Evolutionary conservation across 257 asterid species (phyloP), one percentile per base, ranked within the genome.

Genomic region (Rhazya stricta): DNA sequence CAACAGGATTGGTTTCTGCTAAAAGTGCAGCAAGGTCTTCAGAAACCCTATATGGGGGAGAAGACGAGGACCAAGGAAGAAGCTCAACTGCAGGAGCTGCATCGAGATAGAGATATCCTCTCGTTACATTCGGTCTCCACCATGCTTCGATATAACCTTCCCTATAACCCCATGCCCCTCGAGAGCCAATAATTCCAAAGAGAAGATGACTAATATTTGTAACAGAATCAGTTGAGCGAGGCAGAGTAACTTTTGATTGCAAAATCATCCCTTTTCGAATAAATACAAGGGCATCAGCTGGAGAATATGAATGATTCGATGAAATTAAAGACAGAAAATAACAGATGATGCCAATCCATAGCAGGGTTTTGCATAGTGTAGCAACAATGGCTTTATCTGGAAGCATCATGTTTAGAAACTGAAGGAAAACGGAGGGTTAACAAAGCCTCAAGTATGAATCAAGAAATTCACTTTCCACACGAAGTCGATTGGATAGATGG

Each of bases 101-200:
- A 45, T 91, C 97, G 0, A 91, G 86, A 27, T 79, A 79, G 1
- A 89, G 69, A 25, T 76, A 82, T 0, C 97, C 97, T 0, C 84
- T 57, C 0, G 93, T 89, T 0, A 54, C 42, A 37, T 89, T 86
- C 1, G 93, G 90, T 1, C 90, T 67, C 96, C 97, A 92, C 97
- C 96, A 90, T 4, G 97, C 83, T 68, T 90, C 87, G 0, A 85
- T 75, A 74, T 89, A 89, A 0, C 81, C 43, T 68, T 79, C 85
- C 21, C 97, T 74, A 21, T 76, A 70, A 10, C 77, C 86, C 88
- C 89, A 84, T 1, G 86, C 90, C 5, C 74, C 67, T 36, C 79
- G 88, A 0, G 94, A 91, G 2, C 92, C 96, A 5, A 88, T 16
- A 6, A 91, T 70, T 4, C 94, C 94, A 75, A 91, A 89, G 0